Conservation (phyloP, 2,329 filamentous ascomycete genomes). For the Lecanosticta acicola region DNA sequence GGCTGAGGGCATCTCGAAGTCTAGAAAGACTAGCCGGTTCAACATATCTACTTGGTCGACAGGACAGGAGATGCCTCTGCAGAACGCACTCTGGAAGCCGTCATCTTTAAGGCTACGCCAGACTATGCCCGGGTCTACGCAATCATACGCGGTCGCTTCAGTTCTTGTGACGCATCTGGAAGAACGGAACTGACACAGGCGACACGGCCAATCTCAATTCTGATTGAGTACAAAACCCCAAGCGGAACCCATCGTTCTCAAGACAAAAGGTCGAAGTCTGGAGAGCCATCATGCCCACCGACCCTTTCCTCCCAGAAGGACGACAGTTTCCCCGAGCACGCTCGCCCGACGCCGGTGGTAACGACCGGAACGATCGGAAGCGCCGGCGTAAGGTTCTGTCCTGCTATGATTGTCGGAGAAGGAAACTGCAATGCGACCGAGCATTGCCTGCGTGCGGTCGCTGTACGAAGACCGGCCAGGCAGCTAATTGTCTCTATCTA, state of each 20-base stretch:
- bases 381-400: constrained; percentile 44
- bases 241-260: neutral
- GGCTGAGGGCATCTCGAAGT: neutral
- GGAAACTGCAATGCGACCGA: constrained; percentile 46
- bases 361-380: constrained; percentile 35
- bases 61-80: neutral
- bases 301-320: constrained; percentile 19
- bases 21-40: neutral
- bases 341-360: constrained; percentile 19
- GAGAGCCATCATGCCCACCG: constrained; percentile 15
- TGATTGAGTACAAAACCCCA: neutral
- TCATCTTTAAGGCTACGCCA: neutral
- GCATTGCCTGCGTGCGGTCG: constrained; percentile 41
- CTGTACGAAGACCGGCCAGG: constrained; percentile 40
- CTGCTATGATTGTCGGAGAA: constrained; percentile 42
- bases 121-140: neutral
- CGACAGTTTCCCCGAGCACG: constrained; percentile 16
- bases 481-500: constrained; percentile 39
- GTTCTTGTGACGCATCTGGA: neutral
- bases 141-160: neutral
- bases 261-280: neutral
- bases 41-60: neutral
- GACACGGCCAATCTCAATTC: too few relatives aligned
- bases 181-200: too few relatives aligned
- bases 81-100: neutral